phyloP scores from a whole-genome alignment of 2,329 filamentous ascomycete species.

The Ceratocystis colombiana region DNA sequence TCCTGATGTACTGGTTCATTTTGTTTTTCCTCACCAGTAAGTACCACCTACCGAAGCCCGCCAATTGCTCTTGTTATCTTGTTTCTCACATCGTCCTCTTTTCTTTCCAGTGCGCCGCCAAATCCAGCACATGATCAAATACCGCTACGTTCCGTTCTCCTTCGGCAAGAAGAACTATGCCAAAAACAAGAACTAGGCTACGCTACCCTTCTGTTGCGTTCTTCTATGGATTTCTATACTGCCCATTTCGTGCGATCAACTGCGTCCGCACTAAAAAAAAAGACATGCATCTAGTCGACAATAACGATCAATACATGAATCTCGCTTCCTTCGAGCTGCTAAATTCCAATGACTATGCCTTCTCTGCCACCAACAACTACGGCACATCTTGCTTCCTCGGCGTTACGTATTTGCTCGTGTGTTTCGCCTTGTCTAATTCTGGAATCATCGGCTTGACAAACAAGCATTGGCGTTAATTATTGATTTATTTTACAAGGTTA shows the following conservation, averaged over 20 bases:
- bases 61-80: constrained; percentile 5
- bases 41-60: constrained; percentile 34
- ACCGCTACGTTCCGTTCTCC: constrained; percentile 91
- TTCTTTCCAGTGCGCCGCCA: constrained; percentile 73
- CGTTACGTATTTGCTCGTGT: too few species aligned
- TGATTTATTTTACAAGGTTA: too few species aligned
- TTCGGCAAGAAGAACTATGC: constrained; percentile 78
- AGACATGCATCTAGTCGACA: constrained; percentile 1
- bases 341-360: not conserved
- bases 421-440: too few species aligned
- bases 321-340: not conserved
- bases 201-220: not conserved
- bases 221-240: constrained; percentile 2
- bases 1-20: constrained; percentile 98
- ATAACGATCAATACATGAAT: constrained; percentile 1
- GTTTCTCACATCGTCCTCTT: not conserved
- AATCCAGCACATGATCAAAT: constrained; percentile 99
- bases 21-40: constrained; percentile 89
- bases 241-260: not conserved
- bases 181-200: constrained; percentile 46
- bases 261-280: not conserved
- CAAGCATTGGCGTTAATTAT: too few species aligned
- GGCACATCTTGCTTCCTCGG: too few species aligned
- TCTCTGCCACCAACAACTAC: not conserved
- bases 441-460: too few species aligned